Base-by-base conservation (phyloP, 768 basidiomycete genomes). In the Leucocoprinus birnbaumii region DNA sequence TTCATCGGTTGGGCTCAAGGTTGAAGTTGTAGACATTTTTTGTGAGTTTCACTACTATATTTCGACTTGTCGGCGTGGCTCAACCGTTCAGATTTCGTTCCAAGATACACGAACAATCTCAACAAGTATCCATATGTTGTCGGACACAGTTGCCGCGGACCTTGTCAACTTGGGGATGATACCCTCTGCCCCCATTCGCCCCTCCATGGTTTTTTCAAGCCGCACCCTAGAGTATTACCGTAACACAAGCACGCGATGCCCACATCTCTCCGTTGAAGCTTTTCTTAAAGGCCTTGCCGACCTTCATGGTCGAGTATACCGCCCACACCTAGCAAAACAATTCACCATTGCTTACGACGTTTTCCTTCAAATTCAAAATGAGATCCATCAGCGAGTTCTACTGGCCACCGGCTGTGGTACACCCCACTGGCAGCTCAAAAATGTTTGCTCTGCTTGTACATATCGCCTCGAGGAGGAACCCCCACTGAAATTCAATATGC, bases 201-300 rank as follows among this genome's bases (percentile, higher is more conserved):
- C 63, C 2, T 41, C 51, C 1, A 24, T 60, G 13, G 64, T 61
- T 6, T 55, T 70, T 21, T 57, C 65, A 3, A 57, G 59, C 0
- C 49, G 55, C 2, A 50, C 62, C 3, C 55, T 71, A 2, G 63
- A 70, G 26, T 43, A 66, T 2, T 71, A 55, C 47, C 60, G 60
- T 11, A 51, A 19, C 3, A 38, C 41, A 11, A 59, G 57, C 48
- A 58, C 62, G 2, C 48, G 59, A 8, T 68, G 62, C 40, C 68
- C 68, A 18, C 61, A 60, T 21, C 59, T 72, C 2, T 49, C 65
- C 0, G 59, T 66, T 11, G 57, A 72, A 46, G 57, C 65, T 5
- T 68, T 70, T 44, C 48, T 64, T n/a, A 70, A 68, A 45, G 51
- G 49, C 1, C 52, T 73, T 0, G 69, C 65, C 26, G 66, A 72